phyloP scores from a whole-genome alignment of 2,329 filamentous ascomycete genomes.

The Pezicula rhizophila region DNA sequence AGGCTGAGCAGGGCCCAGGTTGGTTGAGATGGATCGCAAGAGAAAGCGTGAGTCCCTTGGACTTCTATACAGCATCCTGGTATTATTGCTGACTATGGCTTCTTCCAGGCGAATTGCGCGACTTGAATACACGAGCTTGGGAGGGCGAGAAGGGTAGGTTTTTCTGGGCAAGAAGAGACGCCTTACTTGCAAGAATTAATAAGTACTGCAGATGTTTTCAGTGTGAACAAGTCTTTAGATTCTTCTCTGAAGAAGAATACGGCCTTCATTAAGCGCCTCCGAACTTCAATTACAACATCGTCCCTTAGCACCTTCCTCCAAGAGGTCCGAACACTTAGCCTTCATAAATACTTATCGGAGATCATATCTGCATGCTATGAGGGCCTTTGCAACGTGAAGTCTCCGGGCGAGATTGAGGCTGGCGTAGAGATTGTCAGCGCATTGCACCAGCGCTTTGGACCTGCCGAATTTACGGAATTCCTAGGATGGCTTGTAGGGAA shows the following conservation, averaged over 20 bases:
- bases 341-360: constrained; percentile 95
- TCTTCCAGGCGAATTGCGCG: constrained; percentile 74
- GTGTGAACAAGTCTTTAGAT: constrained; percentile 74
- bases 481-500: constrained; percentile 89
- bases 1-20: constrained; percentile 14
- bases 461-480: constrained; percentile 82
- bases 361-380: constrained; percentile 95
- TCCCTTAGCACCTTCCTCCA: constrained; percentile 79
- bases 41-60: constrained; percentile 48
- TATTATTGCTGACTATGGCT: constrained; percentile 12
- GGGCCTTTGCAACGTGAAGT: constrained; percentile 85
- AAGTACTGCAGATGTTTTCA: constrained; percentile 60
- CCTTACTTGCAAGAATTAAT: constrained; percentile 18
- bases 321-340: constrained; percentile 82
- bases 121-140: constrained; percentile 84
- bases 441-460: constrained; percentile 91
- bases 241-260: constrained; percentile 98
- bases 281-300: constrained; percentile 77
- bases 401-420: constrained; percentile 83
- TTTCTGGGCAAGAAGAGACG: not conserved
- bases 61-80: not conserved
- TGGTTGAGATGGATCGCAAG: constrained; percentile 54
- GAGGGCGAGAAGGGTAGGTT: constrained; percentile 73
- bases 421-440: constrained; percentile 91
- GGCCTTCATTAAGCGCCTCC: constrained; percentile 92